Conservation (phyloP, 371 early-diverging fungal species). For the Mortierella sp. region DNA sequence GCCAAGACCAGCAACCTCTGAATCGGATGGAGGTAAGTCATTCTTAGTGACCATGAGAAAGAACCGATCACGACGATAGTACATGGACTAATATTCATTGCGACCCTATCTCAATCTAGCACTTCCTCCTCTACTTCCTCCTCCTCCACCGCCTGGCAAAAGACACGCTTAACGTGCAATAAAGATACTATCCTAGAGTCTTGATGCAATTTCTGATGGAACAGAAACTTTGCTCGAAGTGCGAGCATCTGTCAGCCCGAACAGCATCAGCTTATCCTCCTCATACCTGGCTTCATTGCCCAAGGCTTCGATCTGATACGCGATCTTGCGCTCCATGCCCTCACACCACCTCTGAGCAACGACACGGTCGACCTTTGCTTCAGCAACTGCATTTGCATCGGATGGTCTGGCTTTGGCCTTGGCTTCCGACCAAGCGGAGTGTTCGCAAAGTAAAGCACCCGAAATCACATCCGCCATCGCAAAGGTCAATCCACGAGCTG, state of each 20-base stretch:
- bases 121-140: constrained; percentile 46
- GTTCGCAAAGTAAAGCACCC: constrained; percentile 61
- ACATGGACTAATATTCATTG: not conserved
- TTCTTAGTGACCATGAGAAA: not conserved
- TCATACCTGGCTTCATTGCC: constrained; percentile 31
- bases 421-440: constrained; percentile 59
- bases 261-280: constrained; percentile 49
- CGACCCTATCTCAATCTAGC: not conserved
- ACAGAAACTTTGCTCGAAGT: not conserved
- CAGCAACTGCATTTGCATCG: constrained; percentile 3
- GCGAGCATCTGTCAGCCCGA: constrained; percentile 37
- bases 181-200: constrained; percentile 9
- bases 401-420: constrained; percentile 23
- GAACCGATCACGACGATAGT: too few relatives aligned
- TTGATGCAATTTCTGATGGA: constrained; percentile 18
- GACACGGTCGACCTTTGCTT: constrained; percentile 30
- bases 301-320: constrained; percentile 32
- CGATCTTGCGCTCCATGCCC: constrained; percentile 29
- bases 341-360: constrained; percentile 47
- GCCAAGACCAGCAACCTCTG: constrained; percentile 25
- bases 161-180: constrained; percentile 22
- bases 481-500: constrained; percentile 64
- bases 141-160: constrained; percentile 54
- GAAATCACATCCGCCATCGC: constrained; percentile 62
- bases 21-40: constrained; percentile 26